Evolutionary conservation across 805 yeast species (phyloP), one percentile per base, ranked within the genome.

Genomic region (Ogataea pini): DNA sequence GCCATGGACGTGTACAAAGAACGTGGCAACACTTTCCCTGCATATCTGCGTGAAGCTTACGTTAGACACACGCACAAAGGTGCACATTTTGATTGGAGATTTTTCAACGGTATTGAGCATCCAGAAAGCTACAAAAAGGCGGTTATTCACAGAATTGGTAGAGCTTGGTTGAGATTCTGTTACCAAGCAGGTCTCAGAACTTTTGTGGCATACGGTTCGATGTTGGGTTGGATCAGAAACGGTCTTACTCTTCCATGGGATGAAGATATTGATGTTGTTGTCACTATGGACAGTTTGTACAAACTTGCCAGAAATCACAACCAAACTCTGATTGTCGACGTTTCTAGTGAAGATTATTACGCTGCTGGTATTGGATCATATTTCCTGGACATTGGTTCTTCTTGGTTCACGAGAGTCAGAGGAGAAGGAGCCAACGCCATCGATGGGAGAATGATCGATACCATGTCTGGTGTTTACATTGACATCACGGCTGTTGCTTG

Each of bases 161-260:
- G 82, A 45, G 79, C 78, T 3, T 81, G 80, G 72, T 68, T 80
- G 32, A 67, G 75, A 40, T 79, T 81, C 51, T 59, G 79, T 20
- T 61, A 67, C 27, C 65, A 73, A 3, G 64, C 72, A 39, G 80
- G 79, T 1, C 52, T 80, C 7, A 64, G 71, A 8, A 72, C 85
- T 4, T 82, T 85, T 87, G 68, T 82, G 7, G 85, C 85, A 1
- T 87, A 83, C 60, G 89, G 89, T 1, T 69, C 85, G 1, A 67
- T 83, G 52, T 69, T 82, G 33, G 80, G 85, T 9, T 82, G 86
- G 79, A 69, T 79, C 54, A 80, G 86, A 78, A 80, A 81, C 58
- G 87, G 88, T 0, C 54, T 78, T 46, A 67, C 72, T 6, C 73
- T 83, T 61, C 85, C 86, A 1, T 83, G 87, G 86, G 89, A 83